Base-by-base conservation (phyloP, 441 rosid genomes). In the Populus trichocarpa region DNA sequence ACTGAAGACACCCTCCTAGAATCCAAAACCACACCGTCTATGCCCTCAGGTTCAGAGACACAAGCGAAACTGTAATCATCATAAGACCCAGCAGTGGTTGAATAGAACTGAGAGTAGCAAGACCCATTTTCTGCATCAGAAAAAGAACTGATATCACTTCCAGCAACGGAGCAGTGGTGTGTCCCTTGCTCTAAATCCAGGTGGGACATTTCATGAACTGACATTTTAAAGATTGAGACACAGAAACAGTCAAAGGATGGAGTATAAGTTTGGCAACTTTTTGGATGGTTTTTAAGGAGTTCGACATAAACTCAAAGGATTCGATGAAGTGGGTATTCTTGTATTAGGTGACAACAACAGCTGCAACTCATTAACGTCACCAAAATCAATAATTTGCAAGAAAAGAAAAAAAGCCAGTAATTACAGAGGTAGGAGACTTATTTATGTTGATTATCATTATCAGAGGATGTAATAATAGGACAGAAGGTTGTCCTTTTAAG, bases 71-170 rank as follows among this genome's bases (percentile, higher is more conserved):
- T 81, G 84, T 75, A 75, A 66, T 89, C 91, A 77, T 90, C 97
- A 64, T 90, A 87, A n/a, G 97, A 87, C 70, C 97, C 97, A 65
- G 90, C 94, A 1, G 87, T 81, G 11, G 94, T 93, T 10, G 98
- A 94, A 68, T 91, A 92, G 81, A 93, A 96, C 83, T 90, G 96
- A 7, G 99, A 93, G 84, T 88, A 87, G 63, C 95, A 88, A 23
- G 98, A 92, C 75, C 85, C 90, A 16, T 92, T 98, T 13, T 96
- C 99, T 18, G 88, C 92, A 84, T 96, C 98, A 26, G 99, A 92
- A 85, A 93, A 94, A 79, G 85, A 92, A 1, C 88, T 82, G 59
- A 69, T 75, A 61, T 85, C 90, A 76, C 87, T 84, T 42, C 86
- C 87, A 5, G 78, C 68, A n/a, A n/a, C 73, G 13, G 80, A 80